phyloP scores from a whole-genome alignment of 257 asterid species.

The Fraxinus cuspidata region DNA sequence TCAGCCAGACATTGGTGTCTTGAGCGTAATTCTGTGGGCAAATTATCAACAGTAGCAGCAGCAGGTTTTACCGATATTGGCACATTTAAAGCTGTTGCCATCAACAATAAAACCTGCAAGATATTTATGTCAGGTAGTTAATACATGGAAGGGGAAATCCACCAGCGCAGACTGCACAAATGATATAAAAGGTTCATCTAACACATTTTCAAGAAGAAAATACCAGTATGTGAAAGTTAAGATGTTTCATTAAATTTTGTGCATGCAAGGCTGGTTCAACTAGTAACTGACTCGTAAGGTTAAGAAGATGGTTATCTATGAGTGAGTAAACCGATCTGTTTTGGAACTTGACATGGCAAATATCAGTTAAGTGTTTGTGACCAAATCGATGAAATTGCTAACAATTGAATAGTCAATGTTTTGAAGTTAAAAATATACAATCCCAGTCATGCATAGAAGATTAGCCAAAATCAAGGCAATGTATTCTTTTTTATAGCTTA shows the following conservation, averaged over 20 bases:
- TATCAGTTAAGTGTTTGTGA: not conserved
- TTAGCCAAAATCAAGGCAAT: not conserved
- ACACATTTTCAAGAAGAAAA: not conserved
- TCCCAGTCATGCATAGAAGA: not conserved
- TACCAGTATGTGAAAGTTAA: not conserved
- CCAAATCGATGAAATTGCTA: not conserved
- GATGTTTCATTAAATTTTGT: not conserved
- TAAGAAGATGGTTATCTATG: not conserved
- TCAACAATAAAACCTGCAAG: conserved; percentile 78
- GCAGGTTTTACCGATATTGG: conserved; percentile 50
- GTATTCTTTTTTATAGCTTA: not conserved
- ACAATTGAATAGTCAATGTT: not conserved
- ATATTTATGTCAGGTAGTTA: conserved; percentile 13
- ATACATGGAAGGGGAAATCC: conserved; percentile 5
- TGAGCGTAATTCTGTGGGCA: conserved; percentile 66
- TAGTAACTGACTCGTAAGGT: not conserved
- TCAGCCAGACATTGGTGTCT: conserved; percentile 90
- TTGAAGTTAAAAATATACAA: not conserved
- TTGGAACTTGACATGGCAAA: not conserved
- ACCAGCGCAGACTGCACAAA: not conserved
- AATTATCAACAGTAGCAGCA: conserved; percentile 42
- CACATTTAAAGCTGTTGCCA: conserved; percentile 90
- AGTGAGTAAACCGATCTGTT: not conserved
- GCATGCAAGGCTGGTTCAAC: not conserved
- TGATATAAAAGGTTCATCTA: not conserved